Conservation (phyloP, 129 eudicot genomes). For the Dittrichia graveolens region DNA sequence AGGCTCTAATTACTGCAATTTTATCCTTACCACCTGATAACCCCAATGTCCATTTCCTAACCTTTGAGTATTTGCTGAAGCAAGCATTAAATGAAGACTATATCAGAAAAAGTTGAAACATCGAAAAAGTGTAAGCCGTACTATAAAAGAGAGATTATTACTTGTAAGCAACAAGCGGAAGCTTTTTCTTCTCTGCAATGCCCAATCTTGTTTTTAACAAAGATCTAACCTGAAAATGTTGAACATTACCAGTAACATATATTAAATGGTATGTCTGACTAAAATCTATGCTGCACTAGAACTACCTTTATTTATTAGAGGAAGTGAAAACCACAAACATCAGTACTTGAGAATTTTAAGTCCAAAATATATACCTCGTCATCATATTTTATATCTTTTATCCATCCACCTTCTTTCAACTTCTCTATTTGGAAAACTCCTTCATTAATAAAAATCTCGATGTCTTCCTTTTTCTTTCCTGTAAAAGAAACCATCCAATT, state of each 20-base stretch:
- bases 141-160: slow-evolving; percentile 20
- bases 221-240: slow-evolving; percentile 58
- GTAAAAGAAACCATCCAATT: slow-evolving; percentile 26
- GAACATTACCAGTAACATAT: slow-evolving; percentile 4
- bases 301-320: too few relatives aligned
- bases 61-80: slow-evolving; percentile 71
- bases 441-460: slow-evolving; percentile 76
- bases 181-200: slow-evolving; percentile 54
- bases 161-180: slow-evolving; percentile 77
- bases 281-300: too few relatives aligned
- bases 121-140: background rate
- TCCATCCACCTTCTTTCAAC: slow-evolving; percentile 90
- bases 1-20: slow-evolving; percentile 89
- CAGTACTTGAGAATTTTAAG: too few relatives aligned
- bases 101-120: background rate
- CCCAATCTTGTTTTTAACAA: slow-evolving; percentile 72
- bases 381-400: slow-evolving; percentile 88
- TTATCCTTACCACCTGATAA: slow-evolving; percentile 68
- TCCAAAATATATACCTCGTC: slow-evolving; percentile 62
- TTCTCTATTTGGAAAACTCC: slow-evolving; percentile 77
- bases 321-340: too few relatives aligned
- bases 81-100: background rate
- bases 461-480: slow-evolving; percentile 81
- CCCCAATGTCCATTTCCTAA: slow-evolving; percentile 74
- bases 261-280: background rate